Percentiles rank a stretch among this genome's conserved stretches.
These are phyloP conservation scores for Cutaneotrichosporon mucoides DNA, from an alignment of 1,284 basidiomycete species.

Conservation along the genomic window DNA sequence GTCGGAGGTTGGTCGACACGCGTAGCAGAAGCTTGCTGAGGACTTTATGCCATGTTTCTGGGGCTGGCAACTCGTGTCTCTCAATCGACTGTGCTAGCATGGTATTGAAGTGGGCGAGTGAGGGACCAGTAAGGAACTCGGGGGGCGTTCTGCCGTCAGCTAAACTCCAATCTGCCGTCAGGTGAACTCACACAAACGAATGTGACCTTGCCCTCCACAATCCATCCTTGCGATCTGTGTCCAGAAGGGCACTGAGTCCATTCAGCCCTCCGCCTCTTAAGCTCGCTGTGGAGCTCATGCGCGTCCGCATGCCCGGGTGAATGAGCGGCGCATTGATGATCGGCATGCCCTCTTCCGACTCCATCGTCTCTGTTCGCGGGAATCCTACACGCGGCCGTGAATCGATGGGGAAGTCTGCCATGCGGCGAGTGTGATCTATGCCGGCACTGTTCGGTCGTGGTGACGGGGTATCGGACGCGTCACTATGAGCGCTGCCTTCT, in stretches of 20 bases:
- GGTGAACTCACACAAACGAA: constrained; percentile 24
- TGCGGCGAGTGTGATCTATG: background rate
- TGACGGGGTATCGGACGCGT: constrained; percentile 6
- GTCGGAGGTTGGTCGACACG: constrained; percentile 45
- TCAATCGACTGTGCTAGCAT: constrained; percentile 71
- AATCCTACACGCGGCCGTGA: constrained; percentile 27
- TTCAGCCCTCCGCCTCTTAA: constrained; percentile 36
- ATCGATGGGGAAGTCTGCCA: constrained; percentile 14
- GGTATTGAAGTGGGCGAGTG: constrained; percentile 77
- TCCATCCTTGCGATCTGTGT: constrained; percentile 40
- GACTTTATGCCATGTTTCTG: constrained; percentile 78
- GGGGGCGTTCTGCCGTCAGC: constrained; percentile 15
- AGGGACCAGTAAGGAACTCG: constrained; percentile 69
- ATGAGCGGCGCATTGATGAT: constrained; percentile 9
- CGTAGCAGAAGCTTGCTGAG: constrained; percentile 61
- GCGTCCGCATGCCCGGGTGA: constrained; percentile 32
- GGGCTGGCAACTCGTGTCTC: constrained; percentile 68
- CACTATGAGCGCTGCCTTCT: constrained; percentile 3
- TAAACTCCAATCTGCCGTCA: too few species aligned
- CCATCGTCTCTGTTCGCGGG: constrained; percentile 38
- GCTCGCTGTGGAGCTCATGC: constrained; percentile 36
- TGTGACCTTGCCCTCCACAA: constrained; percentile 45
- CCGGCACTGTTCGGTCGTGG: background rate
- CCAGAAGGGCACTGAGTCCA: constrained; percentile 37
- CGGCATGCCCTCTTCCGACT: constrained; percentile 22